Percentiles rank a stretch among this genome's conserved stretches.
Conservation (phyloP, 176 grass and related monocot species). For the Ananas comosus region DNA sequence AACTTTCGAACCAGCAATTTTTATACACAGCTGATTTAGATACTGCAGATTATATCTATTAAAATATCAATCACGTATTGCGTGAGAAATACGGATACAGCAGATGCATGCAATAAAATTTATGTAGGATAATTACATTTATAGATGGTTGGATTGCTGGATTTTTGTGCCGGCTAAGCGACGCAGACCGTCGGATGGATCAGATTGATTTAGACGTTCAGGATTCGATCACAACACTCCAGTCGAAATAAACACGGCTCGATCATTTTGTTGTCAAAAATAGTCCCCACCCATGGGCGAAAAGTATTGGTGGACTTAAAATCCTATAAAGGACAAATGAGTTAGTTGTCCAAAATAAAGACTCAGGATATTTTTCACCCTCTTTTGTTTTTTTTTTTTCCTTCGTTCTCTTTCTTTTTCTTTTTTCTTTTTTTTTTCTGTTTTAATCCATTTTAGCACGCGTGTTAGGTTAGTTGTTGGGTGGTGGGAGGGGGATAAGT, state of each 20-base stretch:
- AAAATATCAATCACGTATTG: too few species aligned
- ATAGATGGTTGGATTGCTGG: background rate
- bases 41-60: too few species aligned
- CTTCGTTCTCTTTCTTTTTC: background rate
- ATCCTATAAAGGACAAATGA: too few species aligned
- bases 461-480: background rate
- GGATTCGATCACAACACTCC: conserved; percentile 7
- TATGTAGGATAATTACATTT: background rate
- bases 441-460: background rate
- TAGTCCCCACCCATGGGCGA: background rate
- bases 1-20: too few species aligned
- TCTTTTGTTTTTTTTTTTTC: background rate
- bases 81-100: too few species aligned
- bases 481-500: background rate
- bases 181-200: background rate
- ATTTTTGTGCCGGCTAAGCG: background rate
- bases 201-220: background rate
- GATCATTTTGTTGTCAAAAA: background rate
- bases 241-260: background rate
- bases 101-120: too few species aligned
- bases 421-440: background rate
- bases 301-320: background rate
- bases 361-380: background rate
- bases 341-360: too few species aligned
- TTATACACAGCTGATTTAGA: too few species aligned